phyloP scores from a whole-genome alignment of 2,329 filamentous ascomycete genomes.

The Penicillium sp. region DNA sequence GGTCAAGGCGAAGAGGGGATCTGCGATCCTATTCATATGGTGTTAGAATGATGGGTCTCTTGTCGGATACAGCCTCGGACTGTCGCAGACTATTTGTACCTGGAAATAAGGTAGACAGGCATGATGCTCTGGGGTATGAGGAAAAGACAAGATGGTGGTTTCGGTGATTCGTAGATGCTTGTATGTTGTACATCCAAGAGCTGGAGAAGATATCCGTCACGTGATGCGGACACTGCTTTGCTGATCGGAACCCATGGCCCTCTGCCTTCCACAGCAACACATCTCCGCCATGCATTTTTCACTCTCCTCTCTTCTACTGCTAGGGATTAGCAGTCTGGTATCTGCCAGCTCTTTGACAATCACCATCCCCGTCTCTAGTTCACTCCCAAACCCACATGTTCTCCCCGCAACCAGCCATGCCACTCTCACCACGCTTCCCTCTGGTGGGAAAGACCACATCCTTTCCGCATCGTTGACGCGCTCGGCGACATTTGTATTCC shows the following conservation, averaged over 20 bases:
- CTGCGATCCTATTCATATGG: conserved; percentile 42
- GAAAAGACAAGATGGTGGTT: not conserved
- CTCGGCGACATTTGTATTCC: conserved; percentile 72
- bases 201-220: not conserved
- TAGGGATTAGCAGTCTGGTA: not conserved
- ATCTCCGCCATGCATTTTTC: conserved; percentile 5
- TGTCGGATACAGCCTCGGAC: not conserved
- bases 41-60: not conserved
- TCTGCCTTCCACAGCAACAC: not conserved
- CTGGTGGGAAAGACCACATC: conserved; percentile 47
- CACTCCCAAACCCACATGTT: conserved; percentile 44
- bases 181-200: not conserved
- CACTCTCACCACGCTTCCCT: conserved; percentile 48
- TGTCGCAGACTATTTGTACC: conserved; percentile 26
- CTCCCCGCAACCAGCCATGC: conserved; percentile 51
- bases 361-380: conserved; percentile 41
- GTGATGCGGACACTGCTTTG: not conserved
- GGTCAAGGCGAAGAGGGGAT: conserved; percentile 53
- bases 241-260: not conserved
- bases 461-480: conserved; percentile 64
- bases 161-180: not conserved
- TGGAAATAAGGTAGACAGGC: conserved; percentile 42
- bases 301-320: not conserved
- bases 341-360: conserved; percentile 33
- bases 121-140: conserved; percentile 6